Conservation (phyloP, 495 filamentous ascomycete genomes). For the Penicillium paradoxum region DNA sequence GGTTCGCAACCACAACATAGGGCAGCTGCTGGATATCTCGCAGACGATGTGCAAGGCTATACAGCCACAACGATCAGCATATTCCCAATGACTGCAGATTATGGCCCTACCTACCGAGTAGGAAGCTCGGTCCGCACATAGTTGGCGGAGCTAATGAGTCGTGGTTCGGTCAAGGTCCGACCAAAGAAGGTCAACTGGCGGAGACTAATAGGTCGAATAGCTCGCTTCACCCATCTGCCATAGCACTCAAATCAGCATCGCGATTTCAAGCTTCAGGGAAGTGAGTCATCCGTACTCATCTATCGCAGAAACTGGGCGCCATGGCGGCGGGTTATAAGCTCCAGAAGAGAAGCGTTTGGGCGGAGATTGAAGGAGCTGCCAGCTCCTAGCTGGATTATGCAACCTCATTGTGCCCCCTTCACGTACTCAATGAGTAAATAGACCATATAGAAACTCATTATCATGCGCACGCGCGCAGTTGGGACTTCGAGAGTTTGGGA, state of each 20-base stretch:
- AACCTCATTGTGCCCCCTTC: constrained; percentile 34
- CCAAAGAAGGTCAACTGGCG: constrained; percentile 93
- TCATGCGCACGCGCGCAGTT: not conserved
- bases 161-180: constrained; percentile 81
- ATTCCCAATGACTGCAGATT: not conserved
- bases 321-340: constrained; percentile 52
- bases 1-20: constrained; percentile 94
- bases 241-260: not conserved
- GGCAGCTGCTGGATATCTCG: constrained; percentile 96
- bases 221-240: constrained; percentile 75
- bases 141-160: constrained; percentile 89
- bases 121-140: constrained; percentile 95
- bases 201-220: constrained; percentile 81
- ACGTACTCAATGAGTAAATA: constrained; percentile 6
- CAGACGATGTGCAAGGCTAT: constrained; percentile 85
- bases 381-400: constrained; percentile 33
- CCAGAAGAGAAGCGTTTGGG: constrained; percentile 25
- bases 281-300: constrained; percentile 65
- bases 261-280: not conserved
- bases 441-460: not conserved
- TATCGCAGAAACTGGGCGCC: constrained; percentile 75
- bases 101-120: constrained; percentile 54
- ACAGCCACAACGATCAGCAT: not conserved
- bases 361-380: constrained; percentile 21
- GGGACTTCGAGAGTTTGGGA: not conserved